A percentile compares a stretch with the other conserved stretches of the same genome.
Conservation (phyloP, 116 monocot genomes). For the Posidonia oceanica region DNA sequence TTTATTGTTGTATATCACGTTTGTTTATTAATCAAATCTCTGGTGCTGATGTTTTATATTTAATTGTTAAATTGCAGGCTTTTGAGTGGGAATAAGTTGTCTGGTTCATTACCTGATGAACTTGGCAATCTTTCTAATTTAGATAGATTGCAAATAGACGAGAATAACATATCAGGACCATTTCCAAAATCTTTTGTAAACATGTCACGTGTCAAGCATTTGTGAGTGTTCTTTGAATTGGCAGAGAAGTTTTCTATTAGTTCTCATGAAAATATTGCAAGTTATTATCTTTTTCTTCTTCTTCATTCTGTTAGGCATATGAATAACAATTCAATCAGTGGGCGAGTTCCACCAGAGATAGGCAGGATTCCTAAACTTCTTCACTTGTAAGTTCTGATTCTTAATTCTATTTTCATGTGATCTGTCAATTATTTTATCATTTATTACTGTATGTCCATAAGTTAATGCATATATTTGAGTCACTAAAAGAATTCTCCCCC, state of each 20-base stretch:
- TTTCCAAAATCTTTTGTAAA: slow-evolving; percentile 85
- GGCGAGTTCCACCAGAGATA: slow-evolving; percentile 75
- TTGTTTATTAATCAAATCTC: too few species aligned
- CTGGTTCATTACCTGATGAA: slow-evolving; percentile 82
- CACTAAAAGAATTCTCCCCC: not conserved
- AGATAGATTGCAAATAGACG: slow-evolving; percentile 79
- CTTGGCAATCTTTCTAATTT: slow-evolving; percentile 66
- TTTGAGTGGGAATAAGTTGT: slow-evolving; percentile 70
- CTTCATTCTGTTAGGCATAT: slow-evolving; percentile 78
- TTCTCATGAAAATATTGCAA: not conserved
- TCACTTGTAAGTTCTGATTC: slow-evolving; percentile 55
- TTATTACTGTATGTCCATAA: not conserved
- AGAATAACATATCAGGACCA: slow-evolving; percentile 76
- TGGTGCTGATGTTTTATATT: not conserved
- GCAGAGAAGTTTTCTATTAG: not conserved
- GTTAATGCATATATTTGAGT: not conserved
- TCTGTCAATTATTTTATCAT: not conserved
- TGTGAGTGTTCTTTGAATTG: slow-evolving; percentile 43
- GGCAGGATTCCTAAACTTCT: slow-evolving; percentile 40
- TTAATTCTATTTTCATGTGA: not conserved
- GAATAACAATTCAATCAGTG: slow-evolving; percentile 98
- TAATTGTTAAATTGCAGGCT: slow-evolving; percentile 40
- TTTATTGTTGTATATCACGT: too few species aligned
- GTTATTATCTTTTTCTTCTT: slow-evolving; percentile 2
- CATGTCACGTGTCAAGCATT: slow-evolving; percentile 40